Conservation (phyloP, 306 rosid species). For the Glycine soja region DNA sequence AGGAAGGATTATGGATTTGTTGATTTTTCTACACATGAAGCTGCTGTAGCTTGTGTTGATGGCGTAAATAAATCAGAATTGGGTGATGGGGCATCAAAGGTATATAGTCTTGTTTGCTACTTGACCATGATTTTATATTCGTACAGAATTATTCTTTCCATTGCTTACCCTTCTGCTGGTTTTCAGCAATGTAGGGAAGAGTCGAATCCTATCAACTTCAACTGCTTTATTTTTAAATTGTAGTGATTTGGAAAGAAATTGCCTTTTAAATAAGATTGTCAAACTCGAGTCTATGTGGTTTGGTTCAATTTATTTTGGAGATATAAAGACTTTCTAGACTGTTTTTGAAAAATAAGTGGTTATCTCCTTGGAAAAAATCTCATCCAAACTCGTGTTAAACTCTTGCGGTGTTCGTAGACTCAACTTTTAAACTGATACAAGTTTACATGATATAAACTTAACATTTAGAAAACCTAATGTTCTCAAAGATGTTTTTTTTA, state of each 20-base stretch:
- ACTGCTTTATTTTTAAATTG: conserved; percentile 6
- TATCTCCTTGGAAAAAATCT: neutral
- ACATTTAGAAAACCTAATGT: neutral
- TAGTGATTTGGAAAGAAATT: conserved; percentile 7
- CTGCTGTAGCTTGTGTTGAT: conserved; percentile 73
- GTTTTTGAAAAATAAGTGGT: too few relatives aligned
- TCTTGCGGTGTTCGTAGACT: neutral
- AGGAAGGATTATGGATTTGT: conserved; percentile 90
- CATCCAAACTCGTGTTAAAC: neutral
- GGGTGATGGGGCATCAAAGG: conserved; percentile 71
- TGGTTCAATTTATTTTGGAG: neutral
- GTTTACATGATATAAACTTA: neutral
- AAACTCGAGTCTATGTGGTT: neutral
- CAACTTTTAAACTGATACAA: too few relatives aligned
- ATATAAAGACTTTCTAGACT: too few relatives aligned
- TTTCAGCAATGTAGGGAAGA: conserved; percentile 28
- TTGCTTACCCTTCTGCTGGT: neutral
- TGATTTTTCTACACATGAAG: conserved; percentile 83
- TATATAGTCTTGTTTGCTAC: conserved; percentile 42
- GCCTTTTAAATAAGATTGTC: conserved; percentile 7
- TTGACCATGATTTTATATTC: conserved; percentile 20
- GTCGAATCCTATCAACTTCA: neutral
- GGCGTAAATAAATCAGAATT: conserved; percentile 65
- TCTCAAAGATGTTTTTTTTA: too few relatives aligned
- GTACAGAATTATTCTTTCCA: conserved; percentile 10